Percentiles rank a stretch among this genome's conserved stretches.
phyloP scores from a whole-genome alignment of 495 filamentous ascomycete genomes.

The Niebla homalea region DNA sequence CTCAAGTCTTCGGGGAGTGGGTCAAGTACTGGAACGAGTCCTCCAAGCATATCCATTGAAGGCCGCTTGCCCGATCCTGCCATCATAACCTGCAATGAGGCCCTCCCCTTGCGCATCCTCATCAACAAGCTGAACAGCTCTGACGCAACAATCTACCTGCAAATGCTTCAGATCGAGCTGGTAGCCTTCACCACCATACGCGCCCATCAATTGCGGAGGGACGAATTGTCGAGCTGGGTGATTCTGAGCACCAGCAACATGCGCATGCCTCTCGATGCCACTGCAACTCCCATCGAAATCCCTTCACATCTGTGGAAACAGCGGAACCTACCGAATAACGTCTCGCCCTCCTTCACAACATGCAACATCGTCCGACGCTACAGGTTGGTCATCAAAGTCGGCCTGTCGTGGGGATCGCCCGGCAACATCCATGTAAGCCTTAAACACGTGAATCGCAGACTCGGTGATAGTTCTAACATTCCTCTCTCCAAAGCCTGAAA shows the following conservation, averaged over 20 bases:
- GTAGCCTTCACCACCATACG: constrained; percentile 64
- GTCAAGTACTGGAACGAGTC: constrained; percentile 13
- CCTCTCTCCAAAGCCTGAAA: constrained; percentile 38
- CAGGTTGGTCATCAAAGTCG: constrained; percentile 67
- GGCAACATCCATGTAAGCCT: constrained; percentile 38
- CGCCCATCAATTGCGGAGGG: constrained; percentile 55
- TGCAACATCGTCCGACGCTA: constrained; percentile 80
- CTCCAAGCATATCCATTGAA: constrained; percentile 53
- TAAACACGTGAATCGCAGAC: background rate
- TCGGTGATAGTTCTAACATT: background rate
- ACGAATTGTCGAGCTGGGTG: constrained; percentile 54
- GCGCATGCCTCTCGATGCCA: constrained; percentile 46
- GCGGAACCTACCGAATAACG: constrained; percentile 60
- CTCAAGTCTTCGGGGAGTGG: constrained; percentile 21
- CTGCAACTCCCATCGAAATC: constrained; percentile 52
- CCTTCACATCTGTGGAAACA: constrained; percentile 56
- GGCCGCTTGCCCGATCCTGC: constrained; percentile 76
- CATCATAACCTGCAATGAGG: constrained; percentile 77
- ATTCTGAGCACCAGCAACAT: constrained; percentile 56
- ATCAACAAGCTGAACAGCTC: constrained; percentile 57
- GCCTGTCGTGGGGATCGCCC: constrained; percentile 46
- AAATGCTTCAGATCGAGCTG: constrained; percentile 66
- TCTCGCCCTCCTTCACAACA: constrained; percentile 73
- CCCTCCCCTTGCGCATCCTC: constrained; percentile 68
- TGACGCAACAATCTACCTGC: constrained; percentile 53